phyloP scores from a whole-genome alignment of 1,139 yeast genomes.

The Pneumocystis carinii region DNA sequence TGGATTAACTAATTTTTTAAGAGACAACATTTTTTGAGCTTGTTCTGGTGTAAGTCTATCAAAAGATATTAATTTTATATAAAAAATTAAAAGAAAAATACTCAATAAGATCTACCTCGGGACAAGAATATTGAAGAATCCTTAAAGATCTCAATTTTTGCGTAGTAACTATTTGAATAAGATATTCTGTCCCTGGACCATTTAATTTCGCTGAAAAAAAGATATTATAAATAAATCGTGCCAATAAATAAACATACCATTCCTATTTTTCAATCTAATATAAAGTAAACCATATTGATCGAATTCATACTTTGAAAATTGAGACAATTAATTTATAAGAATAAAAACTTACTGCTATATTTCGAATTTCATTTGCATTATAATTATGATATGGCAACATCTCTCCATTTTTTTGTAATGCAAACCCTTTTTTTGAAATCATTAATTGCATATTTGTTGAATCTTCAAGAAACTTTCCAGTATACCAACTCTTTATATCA shows the following conservation, averaged over 20 bases:
- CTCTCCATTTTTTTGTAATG: background rate
- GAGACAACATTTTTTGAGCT: background rate
- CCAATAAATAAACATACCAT: background rate
- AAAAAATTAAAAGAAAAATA: background rate
- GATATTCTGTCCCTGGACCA: background rate
- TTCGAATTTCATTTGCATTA: background rate
- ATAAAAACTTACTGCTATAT: background rate
- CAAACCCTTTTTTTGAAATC: background rate
- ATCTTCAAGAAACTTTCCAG: background rate
- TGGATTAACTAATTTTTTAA: background rate
- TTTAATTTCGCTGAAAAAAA: background rate
- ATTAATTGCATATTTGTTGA: background rate
- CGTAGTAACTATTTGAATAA: background rate
- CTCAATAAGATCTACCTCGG: background rate
- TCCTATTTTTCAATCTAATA: background rate
- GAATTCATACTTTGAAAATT: background rate
- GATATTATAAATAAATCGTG: background rate
- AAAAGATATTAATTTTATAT: background rate
- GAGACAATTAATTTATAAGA: background rate
- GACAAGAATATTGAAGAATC: background rate
- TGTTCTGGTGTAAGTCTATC: background rate
- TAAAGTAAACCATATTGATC: background rate
- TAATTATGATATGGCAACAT: background rate
- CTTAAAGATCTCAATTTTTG: background rate
- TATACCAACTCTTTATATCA: background rate